Base-by-base conservation (phyloP, 345 rosid genomes). In the Aquilaria yunnanensis region DNA sequence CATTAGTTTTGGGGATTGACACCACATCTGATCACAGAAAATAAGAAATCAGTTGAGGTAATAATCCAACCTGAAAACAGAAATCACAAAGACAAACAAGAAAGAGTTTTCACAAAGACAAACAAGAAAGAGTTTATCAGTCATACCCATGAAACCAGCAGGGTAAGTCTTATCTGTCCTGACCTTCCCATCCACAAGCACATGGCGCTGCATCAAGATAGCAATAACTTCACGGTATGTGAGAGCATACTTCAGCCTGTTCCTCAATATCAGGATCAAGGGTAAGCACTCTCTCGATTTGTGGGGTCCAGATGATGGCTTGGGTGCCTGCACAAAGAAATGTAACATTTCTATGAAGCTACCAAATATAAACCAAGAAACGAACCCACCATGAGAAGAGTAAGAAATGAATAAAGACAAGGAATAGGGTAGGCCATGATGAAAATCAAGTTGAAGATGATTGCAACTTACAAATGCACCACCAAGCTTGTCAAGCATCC, bases 161-260 rank as follows among this genome's bases (percentile, higher is more conserved):
- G 96, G 91, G 69, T 88, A 88, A 0, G 96, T 85, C 75, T 87
- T 87, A 54, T 88, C 89, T 0, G 96, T 88, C 77, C 96, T 83
- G 48, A 88, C 92, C 69, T 88, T 88, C 23, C 77, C 85, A 47
- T 88, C 96, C 53, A 88, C 96, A 50, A 81, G 87, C 31, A 88
- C 71, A 58, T 83, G 92, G 58, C 92, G 78, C 70, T 88, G 96
- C 96, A 88, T 88, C 64, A 85, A 72, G 55, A 88, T 85, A 8
- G 96, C 78, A 61, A 80, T 81, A 31, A 79, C 89, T 63, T 84
- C 89, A 70, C 84, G 80, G 60, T 84, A 84, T 2, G 84, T 81
- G 32, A 81, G 50, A 56, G 89, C 89, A 73, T 84, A 81, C 72
- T 83, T 83, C 71, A 83, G 63, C 54, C 82, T 77, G 67, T 83